A percentile compares a stretch with the other conserved stretches of the same genome.
Conservation (phyloP, 2,329 filamentous ascomycete species). For the Beauveria sp. region DNA sequence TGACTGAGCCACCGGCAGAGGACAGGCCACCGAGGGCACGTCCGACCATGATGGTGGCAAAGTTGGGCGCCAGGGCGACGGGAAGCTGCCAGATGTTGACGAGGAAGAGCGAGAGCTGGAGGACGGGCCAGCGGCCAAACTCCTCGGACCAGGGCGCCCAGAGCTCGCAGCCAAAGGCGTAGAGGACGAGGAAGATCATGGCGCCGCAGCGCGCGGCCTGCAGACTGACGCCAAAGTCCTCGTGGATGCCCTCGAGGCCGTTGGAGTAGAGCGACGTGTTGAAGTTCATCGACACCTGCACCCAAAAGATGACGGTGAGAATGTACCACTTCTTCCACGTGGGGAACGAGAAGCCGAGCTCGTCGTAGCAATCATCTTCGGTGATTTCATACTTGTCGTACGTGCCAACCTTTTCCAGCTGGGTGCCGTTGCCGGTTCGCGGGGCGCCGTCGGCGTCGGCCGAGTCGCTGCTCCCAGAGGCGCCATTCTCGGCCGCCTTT, state of each 20-base stretch:
- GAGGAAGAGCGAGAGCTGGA: conserved; percentile 64
- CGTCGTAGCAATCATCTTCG: conserved; percentile 55
- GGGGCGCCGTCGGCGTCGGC: conserved; percentile 11
- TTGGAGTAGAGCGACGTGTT: conserved; percentile 70
- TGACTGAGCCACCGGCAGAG: conserved; percentile 66
- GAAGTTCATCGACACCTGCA: conserved; percentile 73
- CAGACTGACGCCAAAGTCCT: conserved; percentile 59
- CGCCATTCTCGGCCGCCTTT: conserved; percentile 12
- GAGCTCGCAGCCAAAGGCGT: conserved; percentile 80
- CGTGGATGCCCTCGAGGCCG: conserved; percentile 54
- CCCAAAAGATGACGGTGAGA: conserved; percentile 63
- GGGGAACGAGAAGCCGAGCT: conserved; percentile 57
- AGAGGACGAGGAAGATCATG: conserved; percentile 69
- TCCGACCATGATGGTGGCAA: conserved; percentile 61
- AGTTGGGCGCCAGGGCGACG: conserved; percentile 66
- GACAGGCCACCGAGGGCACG: conserved; percentile 62
- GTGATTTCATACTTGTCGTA: conserved; percentile 39
- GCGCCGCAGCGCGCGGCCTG: conserved; percentile 67
- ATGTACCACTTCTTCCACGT: conserved; percentile 64
- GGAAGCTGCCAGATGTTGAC: conserved; percentile 73
- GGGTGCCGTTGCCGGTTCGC: background rate
- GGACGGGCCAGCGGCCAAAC: conserved; percentile 66
- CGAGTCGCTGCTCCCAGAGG: conserved; percentile 25
- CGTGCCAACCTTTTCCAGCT: conserved; percentile 29
- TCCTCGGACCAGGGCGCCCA: conserved; percentile 89